Conservation (phyloP, 1,284 basidiomycete genomes). For the Exsudoporus floridanus region DNA sequence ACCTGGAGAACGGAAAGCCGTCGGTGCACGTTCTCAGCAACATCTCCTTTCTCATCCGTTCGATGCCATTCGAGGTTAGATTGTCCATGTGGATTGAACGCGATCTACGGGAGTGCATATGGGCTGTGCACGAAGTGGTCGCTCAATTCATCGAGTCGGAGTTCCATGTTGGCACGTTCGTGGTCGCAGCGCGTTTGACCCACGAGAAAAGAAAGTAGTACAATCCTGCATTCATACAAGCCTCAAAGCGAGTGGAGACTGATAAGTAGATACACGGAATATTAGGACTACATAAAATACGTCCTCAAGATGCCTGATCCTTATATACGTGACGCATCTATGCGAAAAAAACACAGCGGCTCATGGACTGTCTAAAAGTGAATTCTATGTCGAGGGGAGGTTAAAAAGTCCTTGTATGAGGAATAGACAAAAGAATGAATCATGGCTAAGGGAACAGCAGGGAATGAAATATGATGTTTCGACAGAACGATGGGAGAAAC, state of each 20-base stretch:
- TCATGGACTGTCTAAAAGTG: conserved; percentile 20
- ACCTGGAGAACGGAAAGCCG: conserved; percentile 38
- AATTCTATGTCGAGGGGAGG: conserved; percentile 23
- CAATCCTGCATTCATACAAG: conserved; percentile 25
- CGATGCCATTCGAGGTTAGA: conserved; percentile 27
- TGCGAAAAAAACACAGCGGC: conserved; percentile 15
- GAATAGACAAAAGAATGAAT: conserved; percentile 3
- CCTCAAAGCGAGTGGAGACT: conserved; percentile 5
- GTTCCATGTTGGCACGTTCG: conserved; percentile 3
- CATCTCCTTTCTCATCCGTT: conserved; percentile 18
- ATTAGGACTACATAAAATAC: conserved; percentile 40
- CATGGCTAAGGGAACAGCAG: conserved; percentile 5
- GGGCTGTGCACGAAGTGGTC: background rate
- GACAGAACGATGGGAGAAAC: conserved; percentile 5
- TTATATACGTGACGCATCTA: conserved; percentile 36
- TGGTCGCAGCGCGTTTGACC: background rate
- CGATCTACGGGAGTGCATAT: conserved; percentile 15
- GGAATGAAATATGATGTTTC: conserved; percentile 17
- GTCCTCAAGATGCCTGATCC: conserved; percentile 39
- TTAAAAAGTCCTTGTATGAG: conserved; percentile 11
- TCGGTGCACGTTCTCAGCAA: conserved; percentile 20
- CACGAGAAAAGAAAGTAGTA: too few relatives aligned
- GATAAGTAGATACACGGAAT: conserved; percentile 32
- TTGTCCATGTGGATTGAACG: conserved; percentile 22
- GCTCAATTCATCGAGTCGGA: conserved; percentile 15